Evolutionary conservation across 768 basidiomycete species (phyloP).

Genomic region (Mycena olivaceomarginata): DNA sequence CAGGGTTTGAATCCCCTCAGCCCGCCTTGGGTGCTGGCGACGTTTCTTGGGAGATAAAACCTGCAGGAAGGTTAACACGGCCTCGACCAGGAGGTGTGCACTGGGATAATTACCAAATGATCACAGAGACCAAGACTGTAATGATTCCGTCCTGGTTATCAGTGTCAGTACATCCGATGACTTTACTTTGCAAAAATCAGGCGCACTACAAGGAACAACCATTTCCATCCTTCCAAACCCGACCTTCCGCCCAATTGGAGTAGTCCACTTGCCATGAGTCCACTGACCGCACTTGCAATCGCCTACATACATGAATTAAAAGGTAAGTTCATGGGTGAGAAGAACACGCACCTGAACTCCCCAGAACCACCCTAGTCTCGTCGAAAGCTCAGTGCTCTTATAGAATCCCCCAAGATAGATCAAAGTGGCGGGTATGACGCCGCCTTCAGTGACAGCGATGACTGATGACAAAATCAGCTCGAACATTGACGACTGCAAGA

Average conservation of each 20-base stretch:
- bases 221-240: conserved; percentile 64
- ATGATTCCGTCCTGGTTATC: conserved; percentile 56
- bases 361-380: conserved; percentile 66
- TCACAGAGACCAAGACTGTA: conserved; percentile 56
- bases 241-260: conserved; percentile 58
- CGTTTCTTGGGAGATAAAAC: conserved; percentile 60
- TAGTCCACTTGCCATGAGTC: conserved; percentile 63
- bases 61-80: conserved; percentile 31
- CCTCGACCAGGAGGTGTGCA: neutral
- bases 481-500: neutral
- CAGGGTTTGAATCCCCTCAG: conserved; percentile 58
- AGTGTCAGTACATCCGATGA: neutral
- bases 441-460: conserved; percentile 65
- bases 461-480: conserved; percentile 44
- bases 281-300: conserved; percentile 62
- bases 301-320: conserved; percentile 23
- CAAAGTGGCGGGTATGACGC: conserved; percentile 62
- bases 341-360: conserved; percentile 53
- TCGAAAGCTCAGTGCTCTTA: conserved; percentile 64
- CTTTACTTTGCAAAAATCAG: neutral
- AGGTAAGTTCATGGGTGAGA: neutral
- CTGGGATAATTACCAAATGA: conserved; percentile 52
- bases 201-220: conserved; percentile 58
- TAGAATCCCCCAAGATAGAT: conserved; percentile 66
- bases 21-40: conserved; percentile 54